Evolutionary conservation across 169 alveolate genomes (phyloP).

Genomic region (Plasmodium sp.): DNA sequence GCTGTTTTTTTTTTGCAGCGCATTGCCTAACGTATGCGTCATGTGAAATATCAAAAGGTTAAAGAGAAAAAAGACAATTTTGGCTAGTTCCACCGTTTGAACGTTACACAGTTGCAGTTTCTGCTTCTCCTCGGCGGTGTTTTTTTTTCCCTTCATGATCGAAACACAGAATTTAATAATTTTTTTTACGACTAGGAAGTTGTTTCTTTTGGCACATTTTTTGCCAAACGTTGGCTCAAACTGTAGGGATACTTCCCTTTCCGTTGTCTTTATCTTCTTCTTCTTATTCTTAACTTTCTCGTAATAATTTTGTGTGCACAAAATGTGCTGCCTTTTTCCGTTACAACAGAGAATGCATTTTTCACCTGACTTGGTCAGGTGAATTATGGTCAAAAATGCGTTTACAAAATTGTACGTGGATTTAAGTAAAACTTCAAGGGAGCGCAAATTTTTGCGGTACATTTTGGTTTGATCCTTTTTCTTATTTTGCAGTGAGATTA

Average conservation of each 20-base stretch:
- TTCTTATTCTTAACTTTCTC: constrained; percentile 33
- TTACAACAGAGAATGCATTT: constrained; percentile 6
- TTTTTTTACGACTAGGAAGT: constrained; percentile 28
- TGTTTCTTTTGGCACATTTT: constrained; percentile 19
- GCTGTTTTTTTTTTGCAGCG: neutral
- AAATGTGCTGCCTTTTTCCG: constrained; percentile 1
- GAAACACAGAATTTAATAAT: constrained; percentile 1
- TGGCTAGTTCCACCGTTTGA: constrained; percentile 3
- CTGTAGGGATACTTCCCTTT: neutral
- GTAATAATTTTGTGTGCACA: constrained; percentile 27
- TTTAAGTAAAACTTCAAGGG: constrained; percentile 2
- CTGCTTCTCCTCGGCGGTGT: neutral
- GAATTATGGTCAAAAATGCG: constrained; percentile 4
- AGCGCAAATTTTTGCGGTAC: neutral
- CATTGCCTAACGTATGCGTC: neutral
- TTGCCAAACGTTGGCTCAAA: neutral
- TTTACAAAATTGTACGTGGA: constrained; percentile 11
- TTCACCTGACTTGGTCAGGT: constrained; percentile 9
- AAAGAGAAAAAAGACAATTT: constrained; percentile 11
- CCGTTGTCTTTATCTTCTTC: neutral
- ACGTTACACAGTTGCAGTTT: neutral
- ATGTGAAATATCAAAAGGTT: constrained; percentile 27
- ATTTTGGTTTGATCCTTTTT: constrained; percentile 6
- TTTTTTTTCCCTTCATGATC: neutral
- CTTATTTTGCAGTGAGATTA: neutral